Conservation (phyloP, 2,329 filamentous ascomycete genomes). For the Aspergillus bombycis region DNA sequence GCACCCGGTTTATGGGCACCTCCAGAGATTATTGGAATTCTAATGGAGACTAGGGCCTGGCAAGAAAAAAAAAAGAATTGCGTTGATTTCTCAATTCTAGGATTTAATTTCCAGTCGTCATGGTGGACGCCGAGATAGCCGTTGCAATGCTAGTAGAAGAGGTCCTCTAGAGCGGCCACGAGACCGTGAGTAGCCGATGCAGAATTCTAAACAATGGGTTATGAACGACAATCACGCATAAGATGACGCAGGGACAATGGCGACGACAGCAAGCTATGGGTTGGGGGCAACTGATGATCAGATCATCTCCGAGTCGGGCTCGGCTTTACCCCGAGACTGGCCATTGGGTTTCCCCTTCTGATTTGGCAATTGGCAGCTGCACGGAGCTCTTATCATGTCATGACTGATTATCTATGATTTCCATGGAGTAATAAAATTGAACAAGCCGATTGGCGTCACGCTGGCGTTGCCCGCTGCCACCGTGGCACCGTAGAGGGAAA, state of each 20-base stretch:
- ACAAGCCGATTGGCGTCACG: background rate
- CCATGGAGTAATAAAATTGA: conserved; percentile 5
- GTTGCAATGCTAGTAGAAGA: background rate
- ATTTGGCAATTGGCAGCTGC: background rate
- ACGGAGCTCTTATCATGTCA: background rate
- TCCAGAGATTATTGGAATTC: background rate
- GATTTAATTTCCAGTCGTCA: background rate
- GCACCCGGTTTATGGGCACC: background rate
- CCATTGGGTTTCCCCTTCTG: background rate
- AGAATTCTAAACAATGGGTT: background rate
- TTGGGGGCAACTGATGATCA: background rate
- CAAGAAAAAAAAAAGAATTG: background rate
- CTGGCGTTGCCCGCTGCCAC: background rate
- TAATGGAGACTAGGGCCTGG: background rate
- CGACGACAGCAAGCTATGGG: background rate
- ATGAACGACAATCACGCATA: background rate
- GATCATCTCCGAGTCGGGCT: conserved; percentile 3
- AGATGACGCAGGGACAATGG: conserved; percentile 4
- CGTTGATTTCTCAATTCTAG: background rate
- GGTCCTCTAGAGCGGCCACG: no score
- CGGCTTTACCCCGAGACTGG: background rate
- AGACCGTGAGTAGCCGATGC: background rate
- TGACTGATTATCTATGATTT: conserved; percentile 2
- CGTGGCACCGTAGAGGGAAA: background rate
- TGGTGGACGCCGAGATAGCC: background rate